Conservation (phyloP, 306 rosid species). For the Citrullus mucosospermus region DNA sequence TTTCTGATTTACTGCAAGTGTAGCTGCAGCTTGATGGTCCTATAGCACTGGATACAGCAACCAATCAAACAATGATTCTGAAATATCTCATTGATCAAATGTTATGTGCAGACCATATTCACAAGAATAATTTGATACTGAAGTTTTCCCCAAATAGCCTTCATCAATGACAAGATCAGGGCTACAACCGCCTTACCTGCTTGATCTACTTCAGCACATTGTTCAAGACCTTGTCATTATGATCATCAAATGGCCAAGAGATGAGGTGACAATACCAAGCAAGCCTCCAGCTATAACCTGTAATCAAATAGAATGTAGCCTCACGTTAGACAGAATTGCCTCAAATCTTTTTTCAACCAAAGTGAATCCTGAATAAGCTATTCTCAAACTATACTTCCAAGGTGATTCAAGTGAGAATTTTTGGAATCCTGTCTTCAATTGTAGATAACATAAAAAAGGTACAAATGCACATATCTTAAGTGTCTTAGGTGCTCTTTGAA, state of each 20-base stretch:
- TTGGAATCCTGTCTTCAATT: neutral
- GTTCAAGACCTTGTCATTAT: conserved; percentile 15
- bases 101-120: conserved; percentile 6
- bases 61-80: conserved; percentile 2
- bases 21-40: neutral
- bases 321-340: neutral
- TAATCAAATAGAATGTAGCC: conserved; percentile 10
- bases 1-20: neutral
- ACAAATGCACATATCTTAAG: neutral
- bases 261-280: conserved; percentile 58
- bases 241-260: conserved; percentile 46
- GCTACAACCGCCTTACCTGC: conserved; percentile 3
- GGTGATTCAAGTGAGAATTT: neutral
- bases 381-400: neutral
- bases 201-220: conserved; percentile 11
- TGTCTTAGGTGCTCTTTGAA: neutral
- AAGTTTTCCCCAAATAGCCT: neutral
- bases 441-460: neutral
- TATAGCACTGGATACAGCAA: conserved; percentile 4
- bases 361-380: neutral
- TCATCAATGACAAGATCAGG: neutral
- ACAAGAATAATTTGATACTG: neutral
- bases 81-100: neutral
- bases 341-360: neutral
- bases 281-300: conserved; percentile 89